These are phyloP conservation scores for Candida xyloterini DNA, from an alignment of 805 yeast genomes.

Conservation along the genomic window DNA sequence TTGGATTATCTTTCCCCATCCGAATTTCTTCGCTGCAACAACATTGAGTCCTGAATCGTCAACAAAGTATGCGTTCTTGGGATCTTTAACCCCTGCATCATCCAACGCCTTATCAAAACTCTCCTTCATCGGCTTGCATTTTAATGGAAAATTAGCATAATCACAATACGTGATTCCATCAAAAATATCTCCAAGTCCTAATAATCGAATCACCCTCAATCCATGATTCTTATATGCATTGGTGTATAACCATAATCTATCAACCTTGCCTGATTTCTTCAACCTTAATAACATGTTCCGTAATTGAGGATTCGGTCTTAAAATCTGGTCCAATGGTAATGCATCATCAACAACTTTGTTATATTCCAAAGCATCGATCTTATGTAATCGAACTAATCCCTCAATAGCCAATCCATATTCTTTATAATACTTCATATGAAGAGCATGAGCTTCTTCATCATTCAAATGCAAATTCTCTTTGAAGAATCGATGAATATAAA, in stretches of 20 bases:
- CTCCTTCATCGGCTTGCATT: conserved; percentile 84
- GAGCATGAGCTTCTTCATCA: conserved; percentile 68
- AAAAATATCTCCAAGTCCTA: conserved; percentile 89
- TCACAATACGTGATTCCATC: conserved; percentile 95
- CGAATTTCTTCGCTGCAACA: conserved; percentile 65
- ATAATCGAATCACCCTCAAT: conserved; percentile 65
- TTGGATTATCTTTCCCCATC: conserved; percentile 71
- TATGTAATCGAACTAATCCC: conserved; percentile 69
- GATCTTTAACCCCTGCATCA: conserved; percentile 55
- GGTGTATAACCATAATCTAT: conserved; percentile 86
- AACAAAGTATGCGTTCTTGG: conserved; percentile 62
- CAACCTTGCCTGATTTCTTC: conserved; percentile 47
- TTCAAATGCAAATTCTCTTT: conserved; percentile 56
- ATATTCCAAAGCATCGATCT: conserved; percentile 84
- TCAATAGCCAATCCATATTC: conserved; percentile 92
- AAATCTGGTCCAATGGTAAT: conserved; percentile 76
- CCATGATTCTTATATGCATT: conserved; percentile 95
- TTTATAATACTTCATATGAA: conserved; percentile 75
- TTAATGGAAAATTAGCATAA: conserved; percentile 63
- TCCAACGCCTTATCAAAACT: conserved; percentile 64
- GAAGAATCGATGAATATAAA: conserved; percentile 78
- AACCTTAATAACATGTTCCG: conserved; percentile 51
- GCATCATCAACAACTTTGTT: conserved; percentile 90
- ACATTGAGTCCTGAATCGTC: conserved; percentile 87
- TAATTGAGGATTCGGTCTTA: conserved; percentile 56